phyloP scores from a whole-genome alignment of 169 alveolate species.

The Theileria annulata region DNA sequence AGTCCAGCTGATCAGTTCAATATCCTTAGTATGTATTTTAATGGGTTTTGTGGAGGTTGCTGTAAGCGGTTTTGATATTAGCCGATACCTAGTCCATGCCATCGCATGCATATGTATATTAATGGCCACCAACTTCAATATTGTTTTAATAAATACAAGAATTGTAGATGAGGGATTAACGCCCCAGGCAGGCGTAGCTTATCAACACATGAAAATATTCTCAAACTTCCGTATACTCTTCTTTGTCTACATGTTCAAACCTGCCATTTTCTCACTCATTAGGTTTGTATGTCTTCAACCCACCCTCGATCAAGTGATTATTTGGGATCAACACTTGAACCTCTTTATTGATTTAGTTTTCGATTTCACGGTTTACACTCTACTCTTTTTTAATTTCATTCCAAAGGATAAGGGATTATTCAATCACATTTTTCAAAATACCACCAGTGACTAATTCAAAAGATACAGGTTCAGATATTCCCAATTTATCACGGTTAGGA shows the following conservation, averaged over 20 bases:
- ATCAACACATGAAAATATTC: conserved; percentile 45
- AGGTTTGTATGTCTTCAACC: conserved; percentile 42
- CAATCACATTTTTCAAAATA: conserved; percentile 43
- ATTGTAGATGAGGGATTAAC: conserved; percentile 48
- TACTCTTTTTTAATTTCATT: conserved; percentile 35
- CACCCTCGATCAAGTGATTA: conserved; percentile 39
- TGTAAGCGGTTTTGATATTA: conserved; percentile 53
- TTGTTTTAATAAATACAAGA: conserved; percentile 39
- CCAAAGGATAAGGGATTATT: conserved; percentile 49
- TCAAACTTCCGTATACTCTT: conserved; percentile 31
- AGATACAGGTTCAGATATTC: background rate
- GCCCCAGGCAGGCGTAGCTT: conserved; percentile 46
- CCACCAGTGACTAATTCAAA: background rate
- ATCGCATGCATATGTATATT: conserved; percentile 40
- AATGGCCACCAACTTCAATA: conserved; percentile 60
- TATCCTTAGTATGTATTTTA: conserved; percentile 13
- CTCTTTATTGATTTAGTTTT: conserved; percentile 54
- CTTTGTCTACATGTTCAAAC: conserved; percentile 47
- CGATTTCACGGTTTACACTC: conserved; percentile 25
- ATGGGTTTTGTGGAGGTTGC: conserved; percentile 58
- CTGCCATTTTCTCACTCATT: conserved; percentile 46
- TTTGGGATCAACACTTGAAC: conserved; percentile 68
- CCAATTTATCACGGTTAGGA: background rate
- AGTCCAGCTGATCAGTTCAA: conserved; percentile 28
- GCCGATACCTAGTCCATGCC: conserved; percentile 46